Evolutionary conservation across 2,329 filamentous ascomycete genomes (phyloP), one percentile per base, ranked within the genome.

Genomic region (Parastagonospora avenae): DNA sequence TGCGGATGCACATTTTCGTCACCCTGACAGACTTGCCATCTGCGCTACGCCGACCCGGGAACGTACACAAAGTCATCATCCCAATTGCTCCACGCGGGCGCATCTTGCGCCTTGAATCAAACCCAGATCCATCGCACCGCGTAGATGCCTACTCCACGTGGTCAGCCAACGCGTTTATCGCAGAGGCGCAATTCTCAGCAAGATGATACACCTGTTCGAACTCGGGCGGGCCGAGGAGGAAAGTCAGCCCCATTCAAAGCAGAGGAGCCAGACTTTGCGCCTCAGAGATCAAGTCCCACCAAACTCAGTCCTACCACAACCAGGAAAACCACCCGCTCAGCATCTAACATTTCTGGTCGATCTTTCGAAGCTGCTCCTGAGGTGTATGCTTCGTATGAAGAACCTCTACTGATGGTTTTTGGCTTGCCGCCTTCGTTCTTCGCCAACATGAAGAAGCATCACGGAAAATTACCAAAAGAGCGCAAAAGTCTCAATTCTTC

Each of bases 311-410:
- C 61, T 15, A 60, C 54, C 14, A 35, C 66, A 31, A 63, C 67
- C n/a, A 62, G 67, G 30, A 73, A 72, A 38, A 64, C 67, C 1
- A 73, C 72, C 35, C 67, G 72, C 14, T 69, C 70, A 32, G 67
- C 67, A 32, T 73, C 70, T n/a, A 70, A 67, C 42, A 62, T 71
- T 37, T 70, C 71, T 28, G 70, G 63, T 39, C 67, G 69, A 41
- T 66, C 63, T 4, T 62, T 66, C 44, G 65, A 67, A 42, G 60
- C 60, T 41, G 65, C 59, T 24, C 54, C 57, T 16, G 62, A 66
- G 31, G 58, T 73, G 16, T 66, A 68, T 46, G 68, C 66, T 41
- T 63, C 60, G n/a, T 74, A 67, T 39, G 59, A 70, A 46, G 53
- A 59, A 31, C 68, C 64, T 28, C 59, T 70, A 33, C 62, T 74